phyloP scores from a whole-genome alignment of 345 rosid species.

The Eucalyptus camaldulensis region DNA sequence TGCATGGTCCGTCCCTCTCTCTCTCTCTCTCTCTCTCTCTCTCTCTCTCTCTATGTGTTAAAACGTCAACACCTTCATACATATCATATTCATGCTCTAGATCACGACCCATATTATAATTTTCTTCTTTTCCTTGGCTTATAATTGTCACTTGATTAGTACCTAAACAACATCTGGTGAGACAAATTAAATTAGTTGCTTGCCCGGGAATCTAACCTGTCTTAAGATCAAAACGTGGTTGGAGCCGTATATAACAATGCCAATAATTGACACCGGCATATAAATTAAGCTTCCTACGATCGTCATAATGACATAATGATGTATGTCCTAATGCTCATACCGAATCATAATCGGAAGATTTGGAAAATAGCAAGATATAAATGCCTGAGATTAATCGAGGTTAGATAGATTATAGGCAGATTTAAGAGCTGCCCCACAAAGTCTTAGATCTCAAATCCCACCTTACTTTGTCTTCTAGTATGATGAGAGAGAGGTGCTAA shows the following conservation, averaged over 20 bases:
- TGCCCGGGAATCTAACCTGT: not conserved
- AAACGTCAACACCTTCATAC: not conserved
- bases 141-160: not conserved
- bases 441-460: not conserved
- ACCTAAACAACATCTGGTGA: not conserved
- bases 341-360: not conserved
- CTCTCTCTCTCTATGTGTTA: not conserved
- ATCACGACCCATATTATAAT: not conserved
- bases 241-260: not conserved
- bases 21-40: not conserved
- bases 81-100: not conserved
- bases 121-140: not conserved
- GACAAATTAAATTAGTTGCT: not conserved
- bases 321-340: not conserved
- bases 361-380: not conserved
- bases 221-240: not conserved
- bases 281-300: not conserved
- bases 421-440: not conserved
- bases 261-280: not conserved
- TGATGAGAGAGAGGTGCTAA: not conserved
- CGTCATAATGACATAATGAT: not conserved
- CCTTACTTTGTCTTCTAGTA: not conserved
- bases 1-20: slow-evolving; percentile 47
- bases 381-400: not conserved
- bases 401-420: not conserved